These are phyloP conservation scores for Carex myosuroides DNA, from an alignment of 176 grass and related monocot species.

Conservation along the genomic window DNA sequence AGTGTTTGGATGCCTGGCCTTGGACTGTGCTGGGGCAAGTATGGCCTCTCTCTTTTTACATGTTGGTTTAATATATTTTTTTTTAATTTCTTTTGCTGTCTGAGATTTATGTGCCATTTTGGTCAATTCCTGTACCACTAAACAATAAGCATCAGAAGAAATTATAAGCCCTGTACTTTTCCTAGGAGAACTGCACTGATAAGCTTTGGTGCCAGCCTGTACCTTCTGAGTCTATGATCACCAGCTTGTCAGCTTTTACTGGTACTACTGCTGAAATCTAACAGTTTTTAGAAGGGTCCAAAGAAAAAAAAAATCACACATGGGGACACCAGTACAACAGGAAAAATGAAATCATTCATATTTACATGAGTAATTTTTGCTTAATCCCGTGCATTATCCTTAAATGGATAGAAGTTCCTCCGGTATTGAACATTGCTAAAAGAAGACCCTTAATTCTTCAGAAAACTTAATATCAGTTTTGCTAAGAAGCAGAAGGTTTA, in stretches of 20 bases:
- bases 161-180: neutral
- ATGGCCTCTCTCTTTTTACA: slow-evolving; percentile 24
- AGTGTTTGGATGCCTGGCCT: slow-evolving; percentile 50
- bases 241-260: neutral
- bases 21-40: slow-evolving; percentile 95
- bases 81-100: neutral
- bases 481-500: neutral
- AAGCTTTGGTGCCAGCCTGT: neutral
- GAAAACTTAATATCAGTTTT: neutral
- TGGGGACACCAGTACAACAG: neutral
- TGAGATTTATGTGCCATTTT: neutral
- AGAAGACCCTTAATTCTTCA: neutral
- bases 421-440: neutral
- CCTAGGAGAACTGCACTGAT: neutral
- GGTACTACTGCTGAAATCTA: neutral
- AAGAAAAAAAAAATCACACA: neutral
- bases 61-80: neutral
- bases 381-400: neutral
- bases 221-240: neutral
- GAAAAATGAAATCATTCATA: neutral
- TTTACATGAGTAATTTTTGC: neutral
- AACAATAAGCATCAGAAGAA: neutral
- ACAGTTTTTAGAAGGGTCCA: neutral
- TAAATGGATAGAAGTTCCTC: neutral
- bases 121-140: neutral